Percentiles rank a stretch among this genome's conserved stretches.
Evolutionary conservation across 305 asterid genomes (phyloP).

Genomic region (Petunia hybrid): DNA sequence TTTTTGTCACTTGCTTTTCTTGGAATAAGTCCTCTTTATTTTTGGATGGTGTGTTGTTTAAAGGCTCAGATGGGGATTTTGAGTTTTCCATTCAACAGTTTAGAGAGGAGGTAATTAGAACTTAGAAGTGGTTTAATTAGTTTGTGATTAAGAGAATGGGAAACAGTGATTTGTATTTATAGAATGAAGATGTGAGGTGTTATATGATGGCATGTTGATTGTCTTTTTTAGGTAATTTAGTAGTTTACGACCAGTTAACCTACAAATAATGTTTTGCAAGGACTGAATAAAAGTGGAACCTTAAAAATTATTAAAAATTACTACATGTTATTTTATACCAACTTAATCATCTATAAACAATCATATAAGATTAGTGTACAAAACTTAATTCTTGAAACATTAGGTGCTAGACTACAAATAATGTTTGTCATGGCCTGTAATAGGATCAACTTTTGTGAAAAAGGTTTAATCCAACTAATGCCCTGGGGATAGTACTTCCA

Average conservation of each 20-base stretch:
- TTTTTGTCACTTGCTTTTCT: slow-evolving; percentile 7
- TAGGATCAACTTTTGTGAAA: slow-evolving; percentile 28
- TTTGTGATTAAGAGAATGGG: slow-evolving; percentile 14
- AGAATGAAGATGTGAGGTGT: slow-evolving; percentile 9
- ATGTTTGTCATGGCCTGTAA: not conserved
- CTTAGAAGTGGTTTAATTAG: slow-evolving; percentile 12
- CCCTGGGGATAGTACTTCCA: slow-evolving; percentile 35
- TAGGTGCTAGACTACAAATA: slow-evolving; percentile 22
- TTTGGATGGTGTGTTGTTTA: not conserved
- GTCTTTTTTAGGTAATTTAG: slow-evolving; percentile 27
- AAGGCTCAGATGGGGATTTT: slow-evolving; percentile 27
- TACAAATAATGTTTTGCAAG: no score
- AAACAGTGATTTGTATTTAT: not conserved
- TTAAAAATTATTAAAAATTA: not conserved
- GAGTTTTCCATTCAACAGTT: slow-evolving; percentile 34
- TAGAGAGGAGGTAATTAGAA: not conserved
- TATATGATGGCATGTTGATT: slow-evolving; percentile 12
- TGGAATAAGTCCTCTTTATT: no score
- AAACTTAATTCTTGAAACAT: not conserved
- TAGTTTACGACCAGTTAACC: not conserved
- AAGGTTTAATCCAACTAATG: slow-evolving; percentile 27
- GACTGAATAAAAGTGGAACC: slow-evolving; percentile 12
- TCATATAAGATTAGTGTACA: not conserved
- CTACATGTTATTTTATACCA: not conserved
- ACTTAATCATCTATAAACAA: not conserved